Evolutionary conservation across 163 green algal genomes (phyloP).

Genomic region (Botryococcus braunii): DNA sequence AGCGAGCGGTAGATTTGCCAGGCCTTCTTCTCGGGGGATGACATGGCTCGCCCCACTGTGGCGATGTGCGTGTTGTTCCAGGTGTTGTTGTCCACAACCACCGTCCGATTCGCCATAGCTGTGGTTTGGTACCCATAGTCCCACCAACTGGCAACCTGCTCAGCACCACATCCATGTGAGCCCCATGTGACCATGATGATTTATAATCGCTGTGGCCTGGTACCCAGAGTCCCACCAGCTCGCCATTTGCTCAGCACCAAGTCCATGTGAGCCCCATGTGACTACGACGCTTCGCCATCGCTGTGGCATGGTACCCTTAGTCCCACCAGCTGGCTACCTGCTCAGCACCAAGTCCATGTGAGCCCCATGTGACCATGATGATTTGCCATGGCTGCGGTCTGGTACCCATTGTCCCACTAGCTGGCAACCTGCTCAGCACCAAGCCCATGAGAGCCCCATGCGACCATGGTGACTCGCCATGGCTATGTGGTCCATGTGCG

Average conservation of each 20-base stretch:
- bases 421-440: no score
- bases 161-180: no score
- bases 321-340: slow-evolving; percentile 90
- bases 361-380: background rate
- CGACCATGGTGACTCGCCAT: slow-evolving; percentile 96
- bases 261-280: no score
- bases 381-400: slow-evolving; percentile 96
- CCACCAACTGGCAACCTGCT: slow-evolving; percentile 86
- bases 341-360: no score
- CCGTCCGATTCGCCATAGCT: slow-evolving; percentile 89
- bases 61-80: slow-evolving; percentile 99
- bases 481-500: slow-evolving; percentile 54
- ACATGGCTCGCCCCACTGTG: slow-evolving; percentile 84
- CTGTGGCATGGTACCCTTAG: slow-evolving; percentile 97
- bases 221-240: slow-evolving; percentile 98
- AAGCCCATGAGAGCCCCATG: no score
- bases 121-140: slow-evolving; percentile 99
- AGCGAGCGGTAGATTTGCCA: slow-evolving; percentile 77
- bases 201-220: slow-evolving; percentile 95
- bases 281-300: slow-evolving; percentile 93
- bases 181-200: slow-evolving; percentile 35
- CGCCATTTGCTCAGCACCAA: no score
- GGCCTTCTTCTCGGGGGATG: slow-evolving; percentile 64
- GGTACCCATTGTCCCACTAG: slow-evolving; percentile 98
- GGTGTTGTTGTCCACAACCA: slow-evolving; percentile 99